A percentile compares a stretch with the other conserved stretches of the same genome.
Conservation (phyloP, 495 filamentous ascomycete species). For the Bacidia gigantensis region DNA sequence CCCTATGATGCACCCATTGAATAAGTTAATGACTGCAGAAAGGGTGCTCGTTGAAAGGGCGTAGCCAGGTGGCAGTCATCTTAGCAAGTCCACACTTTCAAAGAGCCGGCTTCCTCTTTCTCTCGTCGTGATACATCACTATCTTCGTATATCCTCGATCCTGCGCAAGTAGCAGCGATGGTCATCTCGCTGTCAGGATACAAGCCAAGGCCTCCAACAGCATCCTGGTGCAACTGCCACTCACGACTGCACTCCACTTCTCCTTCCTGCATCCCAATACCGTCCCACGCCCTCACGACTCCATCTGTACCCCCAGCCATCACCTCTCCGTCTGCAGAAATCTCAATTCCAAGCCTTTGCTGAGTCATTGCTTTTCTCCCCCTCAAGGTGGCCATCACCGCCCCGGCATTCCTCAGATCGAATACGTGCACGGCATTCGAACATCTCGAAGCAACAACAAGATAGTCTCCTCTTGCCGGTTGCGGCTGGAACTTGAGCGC, state of each 20-base stretch:
- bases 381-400: constrained; percentile 52
- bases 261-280: constrained; percentile 41
- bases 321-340: constrained; percentile 36
- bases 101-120: constrained; percentile 17
- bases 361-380: constrained; percentile 61
- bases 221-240: constrained; percentile 46
- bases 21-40: too few relatives aligned
- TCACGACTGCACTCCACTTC: constrained; percentile 40
- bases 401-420: constrained; percentile 63
- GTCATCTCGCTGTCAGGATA: constrained; percentile 45
- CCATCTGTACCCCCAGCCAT: constrained; percentile 83
- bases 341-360: constrained; percentile 66
- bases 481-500: constrained; percentile 66
- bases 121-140: constrained; percentile 1
- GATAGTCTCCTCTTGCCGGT: constrained; percentile 55
- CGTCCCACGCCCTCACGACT: constrained; percentile 59
- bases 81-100: constrained; percentile 47
- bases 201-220: constrained; percentile 48
- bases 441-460: constrained; percentile 75
- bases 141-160: constrained; percentile 32
- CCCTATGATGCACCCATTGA: too few relatives aligned
- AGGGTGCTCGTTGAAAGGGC: too few relatives aligned
- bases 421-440: constrained; percentile 63
- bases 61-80: not conserved
- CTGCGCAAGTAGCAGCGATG: constrained; percentile 64